Percentiles rank a stretch among this genome's conserved stretches.
Conservation (phyloP, 2,329 filamentous ascomycete species). For the Xylaria sp. region DNA sequence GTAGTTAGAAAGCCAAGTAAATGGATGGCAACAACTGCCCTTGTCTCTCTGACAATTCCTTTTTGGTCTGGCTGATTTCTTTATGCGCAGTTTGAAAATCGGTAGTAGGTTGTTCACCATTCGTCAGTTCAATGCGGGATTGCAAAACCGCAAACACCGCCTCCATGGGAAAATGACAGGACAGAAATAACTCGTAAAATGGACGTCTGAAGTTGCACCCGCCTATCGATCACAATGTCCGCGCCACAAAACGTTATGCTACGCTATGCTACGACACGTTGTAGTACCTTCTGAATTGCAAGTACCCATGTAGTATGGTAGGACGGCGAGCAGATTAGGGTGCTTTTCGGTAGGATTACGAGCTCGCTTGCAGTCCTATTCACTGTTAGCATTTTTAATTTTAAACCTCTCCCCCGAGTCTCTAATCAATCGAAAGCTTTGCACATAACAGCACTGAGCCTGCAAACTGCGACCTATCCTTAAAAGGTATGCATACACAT, state of each 20-base stretch:
- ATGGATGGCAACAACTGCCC: neutral
- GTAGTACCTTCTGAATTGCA: conserved; percentile 15
- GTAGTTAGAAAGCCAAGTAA: neutral
- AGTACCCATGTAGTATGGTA: neutral
- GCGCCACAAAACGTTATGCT: neutral
- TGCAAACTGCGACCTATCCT: neutral
- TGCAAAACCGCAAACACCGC: neutral
- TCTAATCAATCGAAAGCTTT: conserved; percentile 3
- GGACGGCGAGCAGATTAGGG: neutral
- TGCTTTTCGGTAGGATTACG: conserved; percentile 1
- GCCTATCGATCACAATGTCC: conserved; percentile 1
- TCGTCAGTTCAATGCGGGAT: neutral
- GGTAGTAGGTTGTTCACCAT: neutral
- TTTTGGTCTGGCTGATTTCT: neutral
- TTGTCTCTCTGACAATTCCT: neutral
- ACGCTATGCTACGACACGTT: neutral
- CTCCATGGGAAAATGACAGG: neutral
- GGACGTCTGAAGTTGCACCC: neutral
- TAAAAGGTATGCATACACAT: too few species aligned
- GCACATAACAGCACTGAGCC: conserved; percentile 1
- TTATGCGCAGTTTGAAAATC: neutral
- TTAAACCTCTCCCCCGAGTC: neutral
- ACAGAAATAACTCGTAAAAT: neutral
- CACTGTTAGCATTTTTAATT: conserved; percentile 2
- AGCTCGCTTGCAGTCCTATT: conserved; percentile 27